Evolutionary conservation across 2,329 filamentous ascomycete species (phyloP).

Genomic region (Colletotrichum echinochloae): DNA sequence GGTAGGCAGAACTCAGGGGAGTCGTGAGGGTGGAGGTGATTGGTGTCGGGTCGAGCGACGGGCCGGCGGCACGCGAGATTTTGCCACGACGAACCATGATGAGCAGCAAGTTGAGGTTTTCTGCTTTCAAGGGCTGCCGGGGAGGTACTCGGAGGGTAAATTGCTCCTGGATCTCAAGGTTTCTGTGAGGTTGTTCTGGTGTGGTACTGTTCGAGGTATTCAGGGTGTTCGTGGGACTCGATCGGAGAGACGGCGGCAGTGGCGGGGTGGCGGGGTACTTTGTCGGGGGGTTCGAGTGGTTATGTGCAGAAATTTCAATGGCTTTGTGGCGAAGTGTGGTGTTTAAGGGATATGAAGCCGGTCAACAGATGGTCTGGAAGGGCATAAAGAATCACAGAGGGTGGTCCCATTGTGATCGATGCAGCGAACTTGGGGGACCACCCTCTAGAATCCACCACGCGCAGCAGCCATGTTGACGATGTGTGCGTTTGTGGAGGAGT

Average conservation of each 20-base stretch:
- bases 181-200: no score
- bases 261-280: slow-evolving; percentile 33
- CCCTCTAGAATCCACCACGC: slow-evolving; percentile 66
- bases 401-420: slow-evolving; percentile 67
- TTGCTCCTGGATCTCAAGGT: neutral
- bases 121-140: neutral
- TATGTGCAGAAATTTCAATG: slow-evolving; percentile 39
- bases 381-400: slow-evolving; percentile 59
- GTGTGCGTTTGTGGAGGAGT: slow-evolving; percentile 6
- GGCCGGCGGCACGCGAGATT: slow-evolving; percentile 48
- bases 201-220: neutral
- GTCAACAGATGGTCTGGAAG: slow-evolving; percentile 42
- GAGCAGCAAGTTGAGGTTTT: neutral
- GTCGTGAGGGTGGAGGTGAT: slow-evolving; percentile 49
- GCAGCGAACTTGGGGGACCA: slow-evolving; percentile 58
- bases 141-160: no score
- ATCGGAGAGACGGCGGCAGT: slow-evolving; percentile 16
- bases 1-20: slow-evolving; percentile 51
- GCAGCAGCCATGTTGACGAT: slow-evolving; percentile 45
- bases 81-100: slow-evolving; percentile 46
- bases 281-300: slow-evolving; percentile 11
- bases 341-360: slow-evolving; percentile 17
- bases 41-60: slow-evolving; percentile 36
- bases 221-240: neutral
- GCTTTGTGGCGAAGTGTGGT: neutral